phyloP scores from a whole-genome alignment of 2,329 filamentous ascomycete species.

The Cyphellophora attinorum region DNA sequence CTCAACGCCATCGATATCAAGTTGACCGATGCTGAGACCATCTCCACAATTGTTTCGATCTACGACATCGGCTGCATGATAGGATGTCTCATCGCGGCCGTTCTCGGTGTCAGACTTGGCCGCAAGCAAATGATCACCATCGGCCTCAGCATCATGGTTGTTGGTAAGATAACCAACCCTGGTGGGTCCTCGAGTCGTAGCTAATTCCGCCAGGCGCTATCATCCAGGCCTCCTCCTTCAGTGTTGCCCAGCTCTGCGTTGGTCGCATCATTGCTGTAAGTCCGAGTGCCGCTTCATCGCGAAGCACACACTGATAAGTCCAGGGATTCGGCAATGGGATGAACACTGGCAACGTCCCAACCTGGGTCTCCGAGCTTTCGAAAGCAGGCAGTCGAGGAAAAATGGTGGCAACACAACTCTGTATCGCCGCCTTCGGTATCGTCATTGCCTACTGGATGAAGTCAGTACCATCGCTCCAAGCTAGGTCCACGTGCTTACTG shows the following conservation, averaged over 20 bases:
- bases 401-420: constrained; percentile 38
- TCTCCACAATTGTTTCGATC: constrained; percentile 36
- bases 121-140: constrained; percentile 40
- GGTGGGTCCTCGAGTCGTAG: no score
- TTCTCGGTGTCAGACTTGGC: constrained; percentile 40
- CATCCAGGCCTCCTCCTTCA: constrained; percentile 36
- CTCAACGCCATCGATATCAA: constrained; percentile 14
- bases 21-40: constrained; percentile 12
- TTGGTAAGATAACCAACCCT: constrained; percentile 34
- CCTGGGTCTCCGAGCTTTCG: constrained; percentile 43
- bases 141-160: constrained; percentile 38
- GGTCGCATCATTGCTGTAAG: constrained; percentile 34
- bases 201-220: constrained; percentile 38
- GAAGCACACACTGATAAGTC: background rate
- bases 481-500: no score
- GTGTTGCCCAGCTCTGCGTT: constrained; percentile 39
- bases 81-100: constrained; percentile 48
- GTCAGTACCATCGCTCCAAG: no score
- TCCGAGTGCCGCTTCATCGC: background rate
- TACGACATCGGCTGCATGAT: constrained; percentile 52
- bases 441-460: constrained; percentile 44
- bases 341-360: constrained; percentile 40
- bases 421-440: constrained; percentile 42
- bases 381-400: constrained; percentile 34
- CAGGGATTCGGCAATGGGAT: constrained; percentile 45